Percentiles rank a stretch among this genome's conserved stretches.
phyloP scores from a whole-genome alignment of 768 basidiomycete genomes.

The Omphalotus guepiniiformis region DNA sequence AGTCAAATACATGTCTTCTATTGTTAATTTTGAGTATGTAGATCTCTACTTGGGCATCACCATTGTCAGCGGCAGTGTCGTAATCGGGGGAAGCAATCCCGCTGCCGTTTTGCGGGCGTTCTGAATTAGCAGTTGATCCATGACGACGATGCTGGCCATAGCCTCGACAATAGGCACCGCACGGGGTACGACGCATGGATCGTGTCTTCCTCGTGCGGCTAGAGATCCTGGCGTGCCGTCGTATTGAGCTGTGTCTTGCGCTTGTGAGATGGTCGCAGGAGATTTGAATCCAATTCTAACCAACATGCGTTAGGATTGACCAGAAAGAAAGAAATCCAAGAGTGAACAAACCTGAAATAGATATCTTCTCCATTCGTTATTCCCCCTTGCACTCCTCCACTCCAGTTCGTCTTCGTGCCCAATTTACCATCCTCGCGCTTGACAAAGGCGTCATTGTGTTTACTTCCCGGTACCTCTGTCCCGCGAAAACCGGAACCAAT shows the following conservation, averaged over 20 bases:
- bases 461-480: conserved; percentile 87
- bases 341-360: conserved; percentile 78
- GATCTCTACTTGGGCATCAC: no score
- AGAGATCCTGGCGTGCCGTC: conserved; percentile 86
- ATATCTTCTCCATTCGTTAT: conserved; percentile 97
- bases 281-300: conserved; percentile 93
- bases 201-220: conserved; percentile 91
- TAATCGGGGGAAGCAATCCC: conserved; percentile 74
- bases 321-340: conserved; percentile 25
- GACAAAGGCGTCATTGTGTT: conserved; percentile 90
- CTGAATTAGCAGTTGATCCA: conserved; percentile 91
- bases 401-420: conserved; percentile 90
- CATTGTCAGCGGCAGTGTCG: conserved; percentile 93
- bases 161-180: conserved; percentile 98
- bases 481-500: conserved; percentile 96
- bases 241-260: conserved; percentile 88
- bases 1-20: not conserved
- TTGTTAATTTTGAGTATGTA: not conserved
- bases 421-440: conserved; percentile 60
- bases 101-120: conserved; percentile 75
- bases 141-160: conserved; percentile 93
- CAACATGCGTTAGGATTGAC: conserved; percentile 56
- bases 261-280: conserved; percentile 94
- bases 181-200: conserved; percentile 95
- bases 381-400: conserved; percentile 95